phyloP scores from a whole-genome alignment of 2,329 filamentous ascomycete genomes.

The Gnomoniopsis sp. region DNA sequence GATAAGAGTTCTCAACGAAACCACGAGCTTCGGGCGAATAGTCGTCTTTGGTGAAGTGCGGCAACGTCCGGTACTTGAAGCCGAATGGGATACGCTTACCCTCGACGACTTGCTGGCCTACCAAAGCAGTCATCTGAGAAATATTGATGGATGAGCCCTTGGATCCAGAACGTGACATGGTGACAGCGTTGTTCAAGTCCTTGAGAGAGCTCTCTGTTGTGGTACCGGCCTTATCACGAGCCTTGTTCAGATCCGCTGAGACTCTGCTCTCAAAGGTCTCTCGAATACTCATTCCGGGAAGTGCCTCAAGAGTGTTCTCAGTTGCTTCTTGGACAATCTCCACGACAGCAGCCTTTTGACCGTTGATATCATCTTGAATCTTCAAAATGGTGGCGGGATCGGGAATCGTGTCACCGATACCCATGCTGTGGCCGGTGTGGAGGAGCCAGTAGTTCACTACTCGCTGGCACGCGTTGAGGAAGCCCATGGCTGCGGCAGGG shows the following conservation, averaged over 20 bases:
- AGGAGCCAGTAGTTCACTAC: conserved; percentile 97
- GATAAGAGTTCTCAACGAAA: conserved; percentile 98
- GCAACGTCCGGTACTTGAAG: conserved; percentile 95
- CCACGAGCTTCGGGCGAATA: conserved; percentile 96
- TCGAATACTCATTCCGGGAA: conserved; percentile 97
- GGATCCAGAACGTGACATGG: conserved; percentile 94
- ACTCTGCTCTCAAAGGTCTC: conserved; percentile 98
- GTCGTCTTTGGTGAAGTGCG: conserved; percentile 98
- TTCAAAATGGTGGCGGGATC: conserved; percentile 79
- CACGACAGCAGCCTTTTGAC: conserved; percentile 78
- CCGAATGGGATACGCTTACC: conserved; percentile 98
- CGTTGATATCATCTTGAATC: conserved; percentile 77
- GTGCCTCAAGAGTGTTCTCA: conserved; percentile 81
- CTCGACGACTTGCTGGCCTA: conserved; percentile 97
- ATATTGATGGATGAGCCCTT: conserved; percentile 99
- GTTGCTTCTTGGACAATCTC: conserved; percentile 75
- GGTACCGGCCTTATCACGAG: conserved; percentile 94
- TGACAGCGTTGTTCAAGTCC: conserved; percentile 92
- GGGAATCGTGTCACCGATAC: conserved; percentile 96
- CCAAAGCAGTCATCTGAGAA: conserved; percentile 97
- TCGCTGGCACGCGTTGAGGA: conserved; percentile 93
- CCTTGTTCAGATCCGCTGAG: conserved; percentile 87
- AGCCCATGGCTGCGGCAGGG: conserved; percentile 79
- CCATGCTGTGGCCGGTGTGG: conserved; percentile 95
- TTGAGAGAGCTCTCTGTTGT: conserved; percentile 89